Conservation (phyloP, 1,284 basidiomycete species). For the Apiotrichum sp. region DNA sequence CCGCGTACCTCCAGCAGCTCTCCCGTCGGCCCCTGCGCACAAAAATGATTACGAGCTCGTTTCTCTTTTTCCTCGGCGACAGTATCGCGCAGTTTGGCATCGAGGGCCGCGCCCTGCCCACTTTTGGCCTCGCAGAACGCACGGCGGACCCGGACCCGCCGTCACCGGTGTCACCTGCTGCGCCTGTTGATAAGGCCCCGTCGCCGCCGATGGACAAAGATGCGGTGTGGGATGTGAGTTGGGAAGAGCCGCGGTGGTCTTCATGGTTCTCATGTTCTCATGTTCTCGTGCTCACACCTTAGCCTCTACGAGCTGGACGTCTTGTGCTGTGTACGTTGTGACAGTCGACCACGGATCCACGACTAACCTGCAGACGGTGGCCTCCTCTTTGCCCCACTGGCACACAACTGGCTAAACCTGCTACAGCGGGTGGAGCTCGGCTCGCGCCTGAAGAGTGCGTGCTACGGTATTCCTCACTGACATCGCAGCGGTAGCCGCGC, state of each 20-base stretch:
- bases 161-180: too few species aligned
- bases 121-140: not conserved
- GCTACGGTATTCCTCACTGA: not conserved
- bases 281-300: not conserved
- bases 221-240: not conserved
- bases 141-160: not conserved
- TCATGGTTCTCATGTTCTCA: too few species aligned
- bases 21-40: slow-evolving; percentile 8
- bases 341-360: too few species aligned
- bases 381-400: slow-evolving; percentile 17
- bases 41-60: slow-evolving; percentile 15
- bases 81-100: slow-evolving; percentile 18
- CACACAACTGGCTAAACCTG: slow-evolving; percentile 16
- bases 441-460: slow-evolving; percentile 9
- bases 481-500: slow-evolving; percentile 6
- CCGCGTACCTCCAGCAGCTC: slow-evolving; percentile 9
- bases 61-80: slow-evolving; percentile 14
- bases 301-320: not conserved
- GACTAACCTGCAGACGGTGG: slow-evolving; percentile 2
- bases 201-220: not conserved
- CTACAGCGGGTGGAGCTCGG: slow-evolving; percentile 7
- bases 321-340: not conserved
- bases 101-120: slow-evolving; percentile 10
- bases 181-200: not conserved
- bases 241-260: not conserved